Conservation (phyloP, 2,329 filamentous ascomycete genomes). For the Microthyrium microscopicum region DNA sequence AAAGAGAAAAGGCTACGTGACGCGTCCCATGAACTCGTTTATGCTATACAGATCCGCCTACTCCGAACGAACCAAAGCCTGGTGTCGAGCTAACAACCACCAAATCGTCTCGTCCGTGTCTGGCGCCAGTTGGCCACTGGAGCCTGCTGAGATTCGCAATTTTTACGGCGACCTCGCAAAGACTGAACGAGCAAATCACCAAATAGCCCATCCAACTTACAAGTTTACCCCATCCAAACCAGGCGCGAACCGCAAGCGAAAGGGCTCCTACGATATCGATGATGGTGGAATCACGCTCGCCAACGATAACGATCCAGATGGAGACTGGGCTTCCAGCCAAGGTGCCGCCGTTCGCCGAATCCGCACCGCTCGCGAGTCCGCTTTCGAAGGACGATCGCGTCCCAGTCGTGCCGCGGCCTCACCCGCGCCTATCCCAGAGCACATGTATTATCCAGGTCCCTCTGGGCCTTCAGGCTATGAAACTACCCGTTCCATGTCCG, state of each 20-base stretch:
- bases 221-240: constrained; percentile 81
- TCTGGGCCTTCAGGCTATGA: too few species aligned
- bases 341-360: too few species aligned
- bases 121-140: constrained; percentile 70
- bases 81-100: constrained; percentile 76
- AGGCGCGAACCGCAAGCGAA: constrained; percentile 33
- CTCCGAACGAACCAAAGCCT: constrained; percentile 69
- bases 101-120: constrained; percentile 82
- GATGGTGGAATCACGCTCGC: constrained; percentile 24
- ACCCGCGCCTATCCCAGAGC: too few species aligned
- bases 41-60: constrained; percentile 94
- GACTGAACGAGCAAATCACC: constrained; percentile 70
- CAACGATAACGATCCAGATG: constrained; percentile 23
- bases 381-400: too few species aligned
- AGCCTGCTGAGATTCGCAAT: constrained; percentile 54
- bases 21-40: constrained; percentile 92
- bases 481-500: too few species aligned
- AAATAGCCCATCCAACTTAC: constrained; percentile 72
- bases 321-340: constrained; percentile 20
- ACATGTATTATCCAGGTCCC: too few species aligned
- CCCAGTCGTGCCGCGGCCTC: too few species aligned
- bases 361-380: too few species aligned
- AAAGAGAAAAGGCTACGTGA: constrained; percentile 60
- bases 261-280: constrained; percentile 16
- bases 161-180: constrained; percentile 66